Base-by-base conservation (phyloP, 768 basidiomycete species). In the Tylopilus rubrobrunneus region DNA sequence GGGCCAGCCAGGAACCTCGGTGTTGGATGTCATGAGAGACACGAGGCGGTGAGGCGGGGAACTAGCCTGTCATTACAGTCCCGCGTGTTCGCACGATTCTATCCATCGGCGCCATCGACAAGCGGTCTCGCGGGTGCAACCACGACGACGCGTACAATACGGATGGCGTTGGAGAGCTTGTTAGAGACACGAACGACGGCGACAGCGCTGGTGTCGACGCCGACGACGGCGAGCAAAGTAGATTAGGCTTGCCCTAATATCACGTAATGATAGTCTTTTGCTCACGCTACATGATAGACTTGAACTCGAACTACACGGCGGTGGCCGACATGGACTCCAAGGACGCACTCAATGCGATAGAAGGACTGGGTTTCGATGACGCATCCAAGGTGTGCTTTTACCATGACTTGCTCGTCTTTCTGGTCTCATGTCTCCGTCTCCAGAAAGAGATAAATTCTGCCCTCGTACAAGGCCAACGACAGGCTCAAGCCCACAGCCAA, bases 371-470 rank as follows among this genome's bases (percentile, higher is more conserved):
- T 7, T 86, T 92, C 55, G 89, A 92, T 74, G 84, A 89, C 52
- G 78, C 83, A n/a, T 84, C 88, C 25, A 85, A 87, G 74, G 89
- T 87, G 48, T 51, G 64, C 55, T 34, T 39, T 33, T n/a, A 9
- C 17, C 27, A n/a, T 33, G 2, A 45, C 25, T 48, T 23, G 19
- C 34, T 47, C 45, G 50, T 60, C 17, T 48, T n/a, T 39, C 52
- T 53, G 4, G 43, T 43, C 52, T 43, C 42, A 49, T 36, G 51
- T 29, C 33, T 33, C 12, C 14, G 29, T 48, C n/a, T 42, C 53
- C 67, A 96, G 93, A 89, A 87, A 75, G 94, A 97, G 69, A 81
- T 97, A 41, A 72, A 82, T 29, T 68, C 73, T 17, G 94, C 93
- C 73, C 71, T 96, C 53, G 89, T 92, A 63, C 81, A 81, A 54